Evolutionary conservation across 2,329 filamentous ascomycete species (phyloP).

Genomic region (Exophiala mesophila): DNA sequence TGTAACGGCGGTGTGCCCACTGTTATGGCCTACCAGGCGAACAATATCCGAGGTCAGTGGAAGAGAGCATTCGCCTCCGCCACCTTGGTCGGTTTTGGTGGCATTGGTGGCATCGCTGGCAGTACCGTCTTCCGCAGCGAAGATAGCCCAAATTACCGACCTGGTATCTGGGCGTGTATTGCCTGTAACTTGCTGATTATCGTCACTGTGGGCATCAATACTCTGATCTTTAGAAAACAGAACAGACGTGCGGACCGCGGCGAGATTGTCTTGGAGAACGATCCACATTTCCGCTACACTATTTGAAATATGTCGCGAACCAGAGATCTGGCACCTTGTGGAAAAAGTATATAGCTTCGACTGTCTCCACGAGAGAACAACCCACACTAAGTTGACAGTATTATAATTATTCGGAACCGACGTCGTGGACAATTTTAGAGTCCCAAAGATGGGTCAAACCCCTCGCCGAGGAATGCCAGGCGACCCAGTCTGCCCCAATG

Average conservation of each 20-base stretch:
- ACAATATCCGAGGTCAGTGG: constrained; percentile 84
- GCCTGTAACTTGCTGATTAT: constrained; percentile 53
- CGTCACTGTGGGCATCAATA: constrained; percentile 48
- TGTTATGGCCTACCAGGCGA: constrained; percentile 70
- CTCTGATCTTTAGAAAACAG: constrained; percentile 48
- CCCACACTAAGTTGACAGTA: too few relatives aligned
- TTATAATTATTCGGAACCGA: too few relatives aligned
- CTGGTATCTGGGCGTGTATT: constrained; percentile 33
- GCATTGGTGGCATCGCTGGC: constrained; percentile 71
- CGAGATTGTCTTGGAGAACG: constrained; percentile 47
- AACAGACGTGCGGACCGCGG: constrained; percentile 49
- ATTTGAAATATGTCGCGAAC: too few relatives aligned
- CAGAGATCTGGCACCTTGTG: too few relatives aligned
- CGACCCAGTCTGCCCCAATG: too few relatives aligned
- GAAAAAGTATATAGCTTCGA: too few relatives aligned
- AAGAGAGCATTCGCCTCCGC: constrained; percentile 76
- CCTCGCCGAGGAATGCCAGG: too few relatives aligned
- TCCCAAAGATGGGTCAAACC: too few relatives aligned
- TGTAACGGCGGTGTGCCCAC: constrained; percentile 71
- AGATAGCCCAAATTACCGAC: constrained; percentile 32
- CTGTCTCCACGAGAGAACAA: too few relatives aligned
- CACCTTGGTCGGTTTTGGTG: constrained; percentile 69
- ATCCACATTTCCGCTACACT: constrained; percentile 35
- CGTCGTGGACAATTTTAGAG: too few relatives aligned
- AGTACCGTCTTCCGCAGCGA: constrained; percentile 61